A percentile compares a stretch with the other conserved stretches of the same genome.
Evolutionary conservation across 2,329 filamentous ascomycete species (phyloP).

Genomic region (Cladosporium sphaerospermum): DNA sequence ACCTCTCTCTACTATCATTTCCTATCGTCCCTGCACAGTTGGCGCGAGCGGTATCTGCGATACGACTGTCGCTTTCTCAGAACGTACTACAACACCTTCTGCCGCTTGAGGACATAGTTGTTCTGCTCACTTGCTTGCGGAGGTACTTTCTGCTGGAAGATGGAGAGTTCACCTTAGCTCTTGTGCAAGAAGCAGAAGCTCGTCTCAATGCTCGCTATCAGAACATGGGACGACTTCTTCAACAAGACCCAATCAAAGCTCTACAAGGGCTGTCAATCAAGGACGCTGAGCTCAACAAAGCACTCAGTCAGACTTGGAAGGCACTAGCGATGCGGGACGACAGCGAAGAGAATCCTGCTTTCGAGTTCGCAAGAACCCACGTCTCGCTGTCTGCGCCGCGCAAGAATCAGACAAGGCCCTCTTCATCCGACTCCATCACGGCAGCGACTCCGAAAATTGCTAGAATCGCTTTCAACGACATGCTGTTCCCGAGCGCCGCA

Average conservation of each 20-base stretch:
- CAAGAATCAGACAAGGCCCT: slow-evolving; percentile 28
- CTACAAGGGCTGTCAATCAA: slow-evolving; percentile 66
- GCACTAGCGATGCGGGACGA: slow-evolving; percentile 67
- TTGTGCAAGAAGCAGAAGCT: slow-evolving; percentile 80
- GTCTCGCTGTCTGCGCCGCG: slow-evolving; percentile 61
- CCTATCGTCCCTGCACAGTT: slow-evolving; percentile 70
- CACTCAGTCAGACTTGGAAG: slow-evolving; percentile 72
- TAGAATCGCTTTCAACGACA: slow-evolving; percentile 62
- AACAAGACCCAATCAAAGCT: slow-evolving; percentile 46
- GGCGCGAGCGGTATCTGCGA: slow-evolving; percentile 64
- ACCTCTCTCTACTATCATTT: slow-evolving; percentile 62
- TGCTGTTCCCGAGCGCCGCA: slow-evolving; percentile 73
- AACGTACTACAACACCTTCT: slow-evolving; percentile 78
- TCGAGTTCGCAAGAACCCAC: slow-evolving; percentile 76
- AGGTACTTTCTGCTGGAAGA: slow-evolving; percentile 82
- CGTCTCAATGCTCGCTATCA: slow-evolving; percentile 68
- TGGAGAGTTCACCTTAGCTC: slow-evolving; percentile 83
- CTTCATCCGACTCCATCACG: slow-evolving; percentile 34
- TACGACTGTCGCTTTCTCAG: slow-evolving; percentile 74
- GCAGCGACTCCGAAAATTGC: slow-evolving; percentile 36
- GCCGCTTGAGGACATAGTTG: slow-evolving; percentile 68
- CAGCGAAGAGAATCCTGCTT: slow-evolving; percentile 33
- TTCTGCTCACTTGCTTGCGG: slow-evolving; percentile 69
- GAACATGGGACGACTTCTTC: slow-evolving; percentile 48
- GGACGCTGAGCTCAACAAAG: slow-evolving; percentile 75